Evolutionary conservation across 768 basidiomycete genomes (phyloP).

Genomic region (Pholiota molesta): DNA sequence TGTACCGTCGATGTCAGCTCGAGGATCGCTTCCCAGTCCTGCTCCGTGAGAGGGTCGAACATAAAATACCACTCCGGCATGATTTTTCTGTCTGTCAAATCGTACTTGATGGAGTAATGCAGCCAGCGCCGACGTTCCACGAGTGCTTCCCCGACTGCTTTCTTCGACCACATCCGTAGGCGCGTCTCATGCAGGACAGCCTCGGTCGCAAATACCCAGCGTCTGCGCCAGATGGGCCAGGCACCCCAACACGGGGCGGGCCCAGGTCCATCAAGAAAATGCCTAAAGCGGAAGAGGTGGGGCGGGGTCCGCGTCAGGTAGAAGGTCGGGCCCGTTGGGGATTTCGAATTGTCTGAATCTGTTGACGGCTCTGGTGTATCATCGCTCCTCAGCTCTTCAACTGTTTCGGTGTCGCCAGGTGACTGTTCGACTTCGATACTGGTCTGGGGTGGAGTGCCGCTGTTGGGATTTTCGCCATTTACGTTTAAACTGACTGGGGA

Average conservation of each 20-base stretch:
- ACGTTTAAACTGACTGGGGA: background rate
- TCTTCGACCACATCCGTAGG: background rate
- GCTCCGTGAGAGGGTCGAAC: background rate
- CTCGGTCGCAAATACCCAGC: slow-evolving; percentile 18
- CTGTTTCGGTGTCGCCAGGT: too few relatives aligned
- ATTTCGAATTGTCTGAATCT: too few relatives aligned
- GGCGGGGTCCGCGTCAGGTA: slow-evolving; percentile 4
- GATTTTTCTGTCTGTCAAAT: background rate
- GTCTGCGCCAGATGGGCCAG: slow-evolving; percentile 6
- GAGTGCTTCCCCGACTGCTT: slow-evolving; percentile 2
- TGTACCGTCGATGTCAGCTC: background rate
- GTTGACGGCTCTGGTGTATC: too few relatives aligned
- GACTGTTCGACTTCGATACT: too few relatives aligned
- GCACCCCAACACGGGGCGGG: background rate
- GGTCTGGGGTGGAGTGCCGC: too few relatives aligned
- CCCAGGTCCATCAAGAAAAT: slow-evolving; percentile 3
- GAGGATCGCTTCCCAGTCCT: background rate
- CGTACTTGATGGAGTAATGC: background rate
- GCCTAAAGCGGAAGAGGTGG: slow-evolving; percentile 7
- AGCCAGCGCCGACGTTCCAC: slow-evolving; percentile 12
- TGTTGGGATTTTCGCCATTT: too few relatives aligned
- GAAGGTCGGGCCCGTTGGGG: slow-evolving; percentile 1
- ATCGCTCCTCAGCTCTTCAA: too few relatives aligned
- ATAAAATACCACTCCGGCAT: background rate
- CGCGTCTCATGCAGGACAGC: slow-evolving; percentile 5